A percentile compares a stretch with the other conserved stretches of the same genome.
phyloP scores from a whole-genome alignment of 768 basidiomycete genomes.

The Fomitopsis pulvina region DNA sequence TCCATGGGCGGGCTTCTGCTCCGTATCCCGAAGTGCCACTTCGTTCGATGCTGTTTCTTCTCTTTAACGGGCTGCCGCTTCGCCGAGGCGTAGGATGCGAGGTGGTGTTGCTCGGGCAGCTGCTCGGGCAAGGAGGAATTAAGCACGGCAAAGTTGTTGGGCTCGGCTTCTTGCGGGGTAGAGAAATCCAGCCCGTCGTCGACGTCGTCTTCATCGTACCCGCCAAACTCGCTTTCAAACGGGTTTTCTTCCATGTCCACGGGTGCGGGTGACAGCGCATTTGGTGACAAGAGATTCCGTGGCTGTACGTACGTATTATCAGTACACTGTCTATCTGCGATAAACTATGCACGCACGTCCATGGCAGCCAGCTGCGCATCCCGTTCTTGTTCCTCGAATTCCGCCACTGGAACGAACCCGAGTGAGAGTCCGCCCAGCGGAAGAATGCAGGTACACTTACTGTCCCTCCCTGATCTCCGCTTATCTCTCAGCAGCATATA shows the following conservation, averaged over 20 bases:
- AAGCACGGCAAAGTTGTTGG: constrained; percentile 78
- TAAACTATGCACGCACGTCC: constrained; percentile 49
- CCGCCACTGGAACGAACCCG: constrained; percentile 47
- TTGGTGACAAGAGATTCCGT: constrained; percentile 61
- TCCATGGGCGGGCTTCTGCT: constrained; percentile 96
- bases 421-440: constrained; percentile 10
- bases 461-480: constrained; percentile 71
- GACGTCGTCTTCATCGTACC: constrained; percentile 49
- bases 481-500: constrained; percentile 93
- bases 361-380: constrained; percentile 73
- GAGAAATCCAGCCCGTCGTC: constrained; percentile 47
- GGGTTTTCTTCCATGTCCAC: constrained; percentile 68
- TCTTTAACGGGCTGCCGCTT: constrained; percentile 41
- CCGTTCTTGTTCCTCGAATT: constrained; percentile 80
- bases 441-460: constrained; percentile 43
- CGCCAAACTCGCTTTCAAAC: constrained; percentile 70
- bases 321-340: not conserved
- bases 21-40: constrained; percentile 98
- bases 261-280: constrained; percentile 47
- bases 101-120: constrained; percentile 60
- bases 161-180: constrained; percentile 39
- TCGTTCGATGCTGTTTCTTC: constrained; percentile 72
- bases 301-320: constrained; percentile 38
- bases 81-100: constrained; percentile 59
- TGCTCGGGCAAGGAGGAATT: constrained; percentile 75